phyloP scores from a whole-genome alignment of 768 basidiomycete genomes.

The Fistulinella prunicolor region DNA sequence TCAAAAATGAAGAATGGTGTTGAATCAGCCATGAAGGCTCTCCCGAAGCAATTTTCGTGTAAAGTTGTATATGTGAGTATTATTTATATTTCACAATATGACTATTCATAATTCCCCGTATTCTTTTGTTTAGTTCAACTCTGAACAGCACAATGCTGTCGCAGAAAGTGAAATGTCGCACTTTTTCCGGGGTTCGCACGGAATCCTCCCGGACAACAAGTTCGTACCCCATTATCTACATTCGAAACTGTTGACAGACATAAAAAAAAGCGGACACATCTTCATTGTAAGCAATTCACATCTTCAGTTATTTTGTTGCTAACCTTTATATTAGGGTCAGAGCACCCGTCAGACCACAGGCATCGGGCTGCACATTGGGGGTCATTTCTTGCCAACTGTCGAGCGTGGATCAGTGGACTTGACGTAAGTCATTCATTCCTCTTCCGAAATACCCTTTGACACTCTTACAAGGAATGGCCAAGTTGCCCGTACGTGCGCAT shows the following conservation, averaged over 20 bases:
- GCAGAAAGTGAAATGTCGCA: background rate
- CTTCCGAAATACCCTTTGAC: background rate
- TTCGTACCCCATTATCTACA: background rate
- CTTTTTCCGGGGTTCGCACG: background rate
- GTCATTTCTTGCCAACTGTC: slow-evolving; percentile 89
- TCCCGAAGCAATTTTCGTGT: background rate
- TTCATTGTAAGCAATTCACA: background rate
- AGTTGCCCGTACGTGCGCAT: background rate
- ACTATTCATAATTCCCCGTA: background rate
- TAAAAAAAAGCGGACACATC: background rate
- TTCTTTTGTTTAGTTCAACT: background rate
- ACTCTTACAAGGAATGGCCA: background rate
- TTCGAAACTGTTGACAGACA: background rate
- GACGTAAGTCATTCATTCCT: slow-evolving; percentile 46
- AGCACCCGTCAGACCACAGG: slow-evolving; percentile 92
- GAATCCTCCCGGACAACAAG: background rate
- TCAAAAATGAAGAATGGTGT: background rate
- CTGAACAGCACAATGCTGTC: background rate
- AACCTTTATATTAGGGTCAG: slow-evolving; percentile 56
- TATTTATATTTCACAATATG: background rate
- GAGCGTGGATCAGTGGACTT: slow-evolving; percentile 88
- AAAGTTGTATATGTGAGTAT: background rate
- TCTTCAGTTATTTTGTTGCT: slow-evolving; percentile 10
- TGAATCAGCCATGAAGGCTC: background rate
- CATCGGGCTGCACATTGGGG: slow-evolving; percentile 54